Evolutionary conservation across 441 rosid species (phyloP), one percentile per base, ranked within the genome.

Genomic region (Erodium texanum): DNA sequence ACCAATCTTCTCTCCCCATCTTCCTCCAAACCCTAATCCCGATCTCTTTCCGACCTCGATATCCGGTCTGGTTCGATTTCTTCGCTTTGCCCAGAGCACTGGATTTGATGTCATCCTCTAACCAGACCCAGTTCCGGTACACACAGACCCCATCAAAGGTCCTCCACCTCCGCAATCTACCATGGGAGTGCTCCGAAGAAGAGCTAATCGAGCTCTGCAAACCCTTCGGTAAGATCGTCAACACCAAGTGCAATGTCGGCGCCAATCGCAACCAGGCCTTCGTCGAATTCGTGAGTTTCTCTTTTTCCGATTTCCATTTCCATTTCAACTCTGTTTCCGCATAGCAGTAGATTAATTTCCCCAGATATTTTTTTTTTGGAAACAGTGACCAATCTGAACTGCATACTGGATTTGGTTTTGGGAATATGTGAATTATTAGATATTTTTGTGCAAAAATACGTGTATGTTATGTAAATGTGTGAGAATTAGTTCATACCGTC

Each of bases 91-190:
- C 5, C 27, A 56, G 1, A 11, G 24, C 62, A 22, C 24, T 24
- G 38, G 43, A 24, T 54, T 69, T 69, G 68, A 89, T 89, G 95
- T 87, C 90, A 69, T 79, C 81, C 52, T 87, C 87, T 16, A 86
- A 92, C 24, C 97, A 87, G 73, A 85, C 88, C 1, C 98, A 95
- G 83, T 95, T 95, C 77, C 82, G 99, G 19, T 95, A 92, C 79
- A 92, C 99, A 9, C 99, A 95, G 79, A 90, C 99, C n/a, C 98
- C 97, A 38, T 94, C 97, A 58, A 94, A 94, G 85, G 99, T 94
- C 22, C 83, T 94, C 58, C 98, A 94, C 75, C 87, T 94, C 34
- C 85, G 98, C 68, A 94, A 92, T 82, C 93, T 94, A 3, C 98
- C 98, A 0, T 94, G 97, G 99, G 97, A 94, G 75, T 88, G 99